Evolutionary conservation across 306 rosid genomes (phyloP).

Genomic region (Oemleria cerasiformis): DNA sequence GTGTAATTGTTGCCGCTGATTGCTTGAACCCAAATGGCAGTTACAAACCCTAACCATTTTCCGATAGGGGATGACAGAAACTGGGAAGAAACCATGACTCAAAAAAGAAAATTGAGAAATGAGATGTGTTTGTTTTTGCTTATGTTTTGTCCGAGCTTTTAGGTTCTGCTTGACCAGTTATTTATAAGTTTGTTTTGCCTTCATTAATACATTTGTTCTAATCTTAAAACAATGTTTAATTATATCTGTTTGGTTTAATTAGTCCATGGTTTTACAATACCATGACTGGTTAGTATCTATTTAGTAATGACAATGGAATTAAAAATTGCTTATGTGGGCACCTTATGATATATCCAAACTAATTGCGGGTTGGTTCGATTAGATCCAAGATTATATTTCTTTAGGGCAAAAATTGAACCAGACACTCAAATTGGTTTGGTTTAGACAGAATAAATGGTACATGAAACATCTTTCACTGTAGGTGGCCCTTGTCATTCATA

Average conservation of each 20-base stretch:
- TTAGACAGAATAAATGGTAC: too few relatives aligned
- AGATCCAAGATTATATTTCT: too few relatives aligned
- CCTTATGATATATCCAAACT: too few relatives aligned
- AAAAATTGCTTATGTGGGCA: too few relatives aligned
- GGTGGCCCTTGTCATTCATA: too few relatives aligned
- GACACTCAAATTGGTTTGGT: too few relatives aligned
- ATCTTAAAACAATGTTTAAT: neutral
- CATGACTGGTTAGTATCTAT: neutral
- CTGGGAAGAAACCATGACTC: neutral
- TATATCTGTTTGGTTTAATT: neutral
- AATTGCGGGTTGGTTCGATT: too few relatives aligned
- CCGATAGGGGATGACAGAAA: constrained; percentile 7
- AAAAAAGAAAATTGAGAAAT: neutral
- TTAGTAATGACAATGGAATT: neutral
- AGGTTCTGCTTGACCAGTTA: constrained; percentile 16
- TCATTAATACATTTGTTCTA: neutral
- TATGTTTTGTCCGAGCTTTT: neutral
- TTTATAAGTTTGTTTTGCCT: constrained; percentile 13
- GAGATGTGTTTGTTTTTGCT: neutral
- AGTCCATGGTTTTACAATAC: constrained; percentile 13
- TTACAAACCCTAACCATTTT: constrained; percentile 51
- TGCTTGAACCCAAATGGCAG: constrained; percentile 54
- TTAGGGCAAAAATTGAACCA: too few relatives aligned
- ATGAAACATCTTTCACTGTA: too few relatives aligned
- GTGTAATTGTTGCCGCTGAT: constrained; percentile 46